These are phyloP conservation scores for Macadamia integrifolia DNA, from an alignment of 164 flowering plant species.

Conservation along the genomic window DNA sequence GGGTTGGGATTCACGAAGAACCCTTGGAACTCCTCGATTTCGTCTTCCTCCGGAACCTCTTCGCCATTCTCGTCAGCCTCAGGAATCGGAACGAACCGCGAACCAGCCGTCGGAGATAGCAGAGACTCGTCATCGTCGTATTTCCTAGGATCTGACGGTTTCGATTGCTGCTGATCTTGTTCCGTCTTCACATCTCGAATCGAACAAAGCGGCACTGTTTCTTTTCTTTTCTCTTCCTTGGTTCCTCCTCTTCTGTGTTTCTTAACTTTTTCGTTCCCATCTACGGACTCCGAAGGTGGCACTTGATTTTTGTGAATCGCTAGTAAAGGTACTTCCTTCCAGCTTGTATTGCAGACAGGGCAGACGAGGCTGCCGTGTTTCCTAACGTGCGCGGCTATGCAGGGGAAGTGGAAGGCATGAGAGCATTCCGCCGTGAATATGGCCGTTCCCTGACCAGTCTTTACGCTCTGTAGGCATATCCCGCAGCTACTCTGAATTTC, in stretches of 20 bases:
- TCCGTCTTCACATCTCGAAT: slow-evolving; percentile 8
- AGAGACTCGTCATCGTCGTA: slow-evolving; percentile 89
- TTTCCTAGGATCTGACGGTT: slow-evolving; percentile 13
- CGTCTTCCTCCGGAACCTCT: slow-evolving; percentile 23
- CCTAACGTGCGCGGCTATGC: slow-evolving; percentile 69
- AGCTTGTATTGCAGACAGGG: slow-evolving; percentile 67
- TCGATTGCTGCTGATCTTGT: slow-evolving; percentile 3
- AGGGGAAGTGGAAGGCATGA: slow-evolving; percentile 88
- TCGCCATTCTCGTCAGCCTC: slow-evolving; percentile 56
- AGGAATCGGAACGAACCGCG: slow-evolving; percentile 50
- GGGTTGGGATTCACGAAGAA: slow-evolving; percentile 49
- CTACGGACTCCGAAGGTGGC: slow-evolving; percentile 5
- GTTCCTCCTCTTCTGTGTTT: no score
- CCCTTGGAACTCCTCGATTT: slow-evolving; percentile 59
- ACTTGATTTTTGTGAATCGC: slow-evolving; percentile 39
- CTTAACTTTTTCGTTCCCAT: neutral
- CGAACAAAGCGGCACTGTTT: neutral
- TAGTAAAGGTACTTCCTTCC: slow-evolving; percentile 82
- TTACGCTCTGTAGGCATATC: slow-evolving; percentile 74
- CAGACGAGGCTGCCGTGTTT: slow-evolving; percentile 51
- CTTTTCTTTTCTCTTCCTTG: neutral
- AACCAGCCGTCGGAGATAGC: slow-evolving; percentile 36
- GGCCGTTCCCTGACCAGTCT: slow-evolving; percentile 83
- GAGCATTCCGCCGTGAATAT: slow-evolving; percentile 90
- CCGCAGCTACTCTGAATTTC: slow-evolving; percentile 76